Evolutionary conservation across 169 alveolate genomes (phyloP).

Genomic region (Ichthyophthirius multifiliis): DNA sequence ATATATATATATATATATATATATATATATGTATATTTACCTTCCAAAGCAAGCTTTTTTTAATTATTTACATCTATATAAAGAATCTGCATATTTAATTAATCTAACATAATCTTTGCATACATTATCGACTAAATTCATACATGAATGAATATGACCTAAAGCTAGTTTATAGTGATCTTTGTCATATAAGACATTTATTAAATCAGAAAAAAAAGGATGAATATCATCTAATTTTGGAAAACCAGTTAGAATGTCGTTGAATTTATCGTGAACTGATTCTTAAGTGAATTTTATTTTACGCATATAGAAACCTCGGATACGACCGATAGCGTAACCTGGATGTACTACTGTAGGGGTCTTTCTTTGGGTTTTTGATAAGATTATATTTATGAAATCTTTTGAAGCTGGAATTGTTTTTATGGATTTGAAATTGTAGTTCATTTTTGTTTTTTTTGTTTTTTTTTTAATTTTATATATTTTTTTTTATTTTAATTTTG

Average conservation of each 20-base stretch:
- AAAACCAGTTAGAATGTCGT: constrained; percentile 90
- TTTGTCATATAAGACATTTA: constrained; percentile 97
- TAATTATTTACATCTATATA: constrained; percentile 96
- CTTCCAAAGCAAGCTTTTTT: constrained; percentile 98
- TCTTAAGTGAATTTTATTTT: constrained; percentile 97
- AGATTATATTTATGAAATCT: constrained; percentile 92
- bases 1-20: too few relatives aligned
- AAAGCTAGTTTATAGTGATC: constrained; percentile 99
- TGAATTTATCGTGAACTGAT: constrained; percentile 93
- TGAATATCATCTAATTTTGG: constrained; percentile 99
- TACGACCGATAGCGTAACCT: constrained; percentile 96
- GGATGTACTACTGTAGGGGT: constrained; percentile 99
- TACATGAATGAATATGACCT: constrained; percentile 96
- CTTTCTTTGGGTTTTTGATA: constrained; percentile 98
- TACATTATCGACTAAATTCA: constrained; percentile 90
- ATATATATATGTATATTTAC: not conserved
- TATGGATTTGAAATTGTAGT: constrained; percentile 85
- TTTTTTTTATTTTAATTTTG: not conserved
- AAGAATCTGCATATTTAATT: constrained; percentile 95
- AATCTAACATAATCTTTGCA: constrained; percentile 97
- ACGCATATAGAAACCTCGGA: constrained; percentile 98
- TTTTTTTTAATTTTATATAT: not conserved
- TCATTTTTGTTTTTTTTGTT: constrained; percentile 3
- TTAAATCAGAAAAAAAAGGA: constrained; percentile 98
- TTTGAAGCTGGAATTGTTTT: constrained; percentile 92